Percentiles rank a stretch among this genome's conserved stretches.
Conservation (phyloP, 2,329 filamentous ascomycete genomes). For the Venturia nashicola region DNA sequence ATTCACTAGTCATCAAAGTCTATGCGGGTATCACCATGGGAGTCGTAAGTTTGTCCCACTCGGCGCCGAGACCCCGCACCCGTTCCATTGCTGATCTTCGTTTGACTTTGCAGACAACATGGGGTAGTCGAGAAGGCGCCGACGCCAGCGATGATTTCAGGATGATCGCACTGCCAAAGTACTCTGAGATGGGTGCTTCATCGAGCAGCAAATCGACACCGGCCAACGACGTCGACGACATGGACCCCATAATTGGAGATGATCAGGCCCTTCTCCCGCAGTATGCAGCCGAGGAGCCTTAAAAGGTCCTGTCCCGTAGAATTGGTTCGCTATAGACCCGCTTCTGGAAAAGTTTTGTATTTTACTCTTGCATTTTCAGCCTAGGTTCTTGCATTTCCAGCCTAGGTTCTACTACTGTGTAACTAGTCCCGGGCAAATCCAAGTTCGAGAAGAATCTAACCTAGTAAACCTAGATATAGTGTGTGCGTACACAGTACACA, state of each 20-base stretch:
- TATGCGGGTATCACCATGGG: conserved; percentile 34
- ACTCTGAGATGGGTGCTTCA: not conserved
- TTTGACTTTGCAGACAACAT: conserved; percentile 57
- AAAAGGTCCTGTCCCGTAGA: not conserved
- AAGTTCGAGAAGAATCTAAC: too few relatives aligned
- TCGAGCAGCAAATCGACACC: not conserved
- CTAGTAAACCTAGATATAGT: too few relatives aligned
- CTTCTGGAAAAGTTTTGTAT: conserved; percentile 1
- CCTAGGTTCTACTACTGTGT: too few relatives aligned
- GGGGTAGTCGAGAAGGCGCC: conserved; percentile 87
- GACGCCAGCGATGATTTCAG: conserved; percentile 56
- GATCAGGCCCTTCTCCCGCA: not conserved
- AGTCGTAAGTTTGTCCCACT: conserved; percentile 48
- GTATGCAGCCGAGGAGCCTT: not conserved
- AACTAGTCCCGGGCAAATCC: too few relatives aligned
- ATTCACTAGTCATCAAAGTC: conserved; percentile 26
- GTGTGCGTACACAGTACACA: too few relatives aligned
- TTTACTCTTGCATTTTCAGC: conserved; percentile 1
- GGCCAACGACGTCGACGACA: not conserved
- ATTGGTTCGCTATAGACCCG: not conserved
- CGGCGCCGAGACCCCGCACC: conserved; percentile 1
- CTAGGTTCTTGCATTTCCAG: too few relatives aligned
- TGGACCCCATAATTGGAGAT: not conserved
- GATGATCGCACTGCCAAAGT: conserved; percentile 31
- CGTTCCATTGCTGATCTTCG: conserved; percentile 5